A percentile compares a stretch with the other conserved stretches of the same genome.
These are phyloP conservation scores for Neolentinus lepideus DNA, from an alignment of 1,284 basidiomycete genomes.

Conservation along the genomic window DNA sequence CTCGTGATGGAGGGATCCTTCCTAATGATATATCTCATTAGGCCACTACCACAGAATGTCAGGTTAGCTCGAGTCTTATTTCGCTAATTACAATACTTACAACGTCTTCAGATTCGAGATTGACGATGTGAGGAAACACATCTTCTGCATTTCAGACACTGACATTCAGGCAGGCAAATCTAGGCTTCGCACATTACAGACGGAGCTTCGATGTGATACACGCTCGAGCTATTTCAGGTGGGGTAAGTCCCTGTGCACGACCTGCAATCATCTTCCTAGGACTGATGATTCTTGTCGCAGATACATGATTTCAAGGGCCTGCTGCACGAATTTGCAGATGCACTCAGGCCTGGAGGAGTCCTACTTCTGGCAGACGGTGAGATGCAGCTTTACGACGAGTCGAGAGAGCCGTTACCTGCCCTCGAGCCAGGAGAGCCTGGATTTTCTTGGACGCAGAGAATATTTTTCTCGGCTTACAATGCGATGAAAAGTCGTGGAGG, in stretches of 20 bases:
- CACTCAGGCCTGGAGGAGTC: constrained; percentile 24
- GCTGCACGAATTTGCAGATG: constrained; percentile 20
- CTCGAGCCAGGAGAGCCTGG: constrained; percentile 17
- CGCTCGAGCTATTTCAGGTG: constrained; percentile 20
- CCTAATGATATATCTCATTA: constrained; percentile 6
- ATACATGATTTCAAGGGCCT: constrained; percentile 25
- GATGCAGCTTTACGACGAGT: constrained; percentile 27
- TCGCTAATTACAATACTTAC: background rate
- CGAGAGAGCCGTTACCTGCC: constrained; percentile 19
- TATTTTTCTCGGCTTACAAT: constrained; percentile 26
- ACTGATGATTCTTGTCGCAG: constrained; percentile 9
- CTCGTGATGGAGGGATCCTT: background rate
- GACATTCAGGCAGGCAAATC: constrained; percentile 19
- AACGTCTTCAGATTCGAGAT: constrained; percentile 22
- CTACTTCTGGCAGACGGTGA: constrained; percentile 25
- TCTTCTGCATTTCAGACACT: background rate
- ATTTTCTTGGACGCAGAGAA: constrained; percentile 23
- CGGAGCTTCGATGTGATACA: constrained; percentile 24
- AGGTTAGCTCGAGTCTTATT: constrained; percentile 15
- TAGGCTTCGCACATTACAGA: constrained; percentile 25
- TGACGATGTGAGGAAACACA: constrained; percentile 19
- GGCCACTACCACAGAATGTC: constrained; percentile 23
- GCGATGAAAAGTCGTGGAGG: constrained; percentile 26
- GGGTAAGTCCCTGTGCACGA: constrained; percentile 12
- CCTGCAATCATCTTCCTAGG: background rate